Percentiles rank a stretch among this genome's conserved stretches.
These are phyloP conservation scores for Fusarium denticulatum DNA, from an alignment of 2,329 filamentous ascomycete genomes.

Conservation along the genomic window DNA sequence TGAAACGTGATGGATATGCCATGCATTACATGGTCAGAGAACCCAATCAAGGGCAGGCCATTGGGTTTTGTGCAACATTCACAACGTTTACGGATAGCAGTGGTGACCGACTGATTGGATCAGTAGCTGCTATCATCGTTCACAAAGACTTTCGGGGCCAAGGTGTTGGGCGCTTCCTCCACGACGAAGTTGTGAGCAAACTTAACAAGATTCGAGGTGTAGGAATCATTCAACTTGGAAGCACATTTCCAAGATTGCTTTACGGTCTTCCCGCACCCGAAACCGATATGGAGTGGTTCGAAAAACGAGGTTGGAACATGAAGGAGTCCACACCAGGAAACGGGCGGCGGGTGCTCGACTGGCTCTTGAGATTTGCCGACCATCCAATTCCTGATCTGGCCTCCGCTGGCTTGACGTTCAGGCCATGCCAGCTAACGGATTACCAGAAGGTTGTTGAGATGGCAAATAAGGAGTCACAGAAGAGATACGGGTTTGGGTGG, in stretches of 20 bases:
- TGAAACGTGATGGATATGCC: slow-evolving; percentile 64
- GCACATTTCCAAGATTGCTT: slow-evolving; percentile 66
- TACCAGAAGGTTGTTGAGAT: slow-evolving; percentile 59
- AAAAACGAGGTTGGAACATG: slow-evolving; percentile 63
- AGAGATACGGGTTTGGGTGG: slow-evolving; percentile 63
- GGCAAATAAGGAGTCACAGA: slow-evolving; percentile 58
- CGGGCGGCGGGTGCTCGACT: slow-evolving; percentile 63
- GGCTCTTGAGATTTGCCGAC: slow-evolving; percentile 63
- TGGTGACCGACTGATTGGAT: slow-evolving; percentile 64
- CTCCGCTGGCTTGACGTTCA: slow-evolving; percentile 55
- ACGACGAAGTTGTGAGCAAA: slow-evolving; percentile 60
- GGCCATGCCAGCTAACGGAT: slow-evolving; percentile 57
- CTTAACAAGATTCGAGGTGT: slow-evolving; percentile 63
- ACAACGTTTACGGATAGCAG: slow-evolving; percentile 65
- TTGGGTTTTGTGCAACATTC: slow-evolving; percentile 70
- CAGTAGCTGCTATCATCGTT: slow-evolving; percentile 64
- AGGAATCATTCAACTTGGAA: slow-evolving; percentile 65
- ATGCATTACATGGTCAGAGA: slow-evolving; percentile 67
- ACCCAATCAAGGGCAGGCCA: slow-evolving; percentile 51
- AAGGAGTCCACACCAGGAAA: slow-evolving; percentile 55
- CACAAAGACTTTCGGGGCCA: slow-evolving; percentile 56
- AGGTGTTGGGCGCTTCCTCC: slow-evolving; percentile 64
- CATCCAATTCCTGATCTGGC: slow-evolving; percentile 55
- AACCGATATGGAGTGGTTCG: slow-evolving; percentile 61
- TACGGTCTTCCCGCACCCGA: slow-evolving; percentile 61